Evolutionary conservation across 345 rosid species (phyloP).

Genomic region (Euphorbia lathyris): DNA sequence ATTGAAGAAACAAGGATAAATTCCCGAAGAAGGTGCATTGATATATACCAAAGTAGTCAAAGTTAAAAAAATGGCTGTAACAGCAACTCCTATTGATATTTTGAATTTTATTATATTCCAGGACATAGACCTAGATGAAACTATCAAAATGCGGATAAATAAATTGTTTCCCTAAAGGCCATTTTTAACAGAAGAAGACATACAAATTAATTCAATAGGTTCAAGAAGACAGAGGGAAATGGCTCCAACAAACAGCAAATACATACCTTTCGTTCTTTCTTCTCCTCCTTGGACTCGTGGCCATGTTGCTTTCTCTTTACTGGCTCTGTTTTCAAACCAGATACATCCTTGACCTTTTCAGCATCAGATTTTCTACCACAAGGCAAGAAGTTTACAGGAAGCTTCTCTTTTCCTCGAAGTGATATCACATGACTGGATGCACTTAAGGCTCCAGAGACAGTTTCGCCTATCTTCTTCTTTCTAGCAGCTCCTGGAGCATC

Average conservation of each 20-base stretch:
- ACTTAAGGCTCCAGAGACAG: slow-evolving; percentile 43
- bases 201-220: neutral
- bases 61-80: too few relatives aligned
- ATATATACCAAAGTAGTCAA: too few relatives aligned
- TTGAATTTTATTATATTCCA: too few relatives aligned
- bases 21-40: too few relatives aligned
- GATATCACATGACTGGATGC: slow-evolving; percentile 41
- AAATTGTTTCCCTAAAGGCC: neutral
- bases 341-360: slow-evolving; percentile 34
- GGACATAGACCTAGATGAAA: neutral
- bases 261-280: slow-evolving; percentile 78
- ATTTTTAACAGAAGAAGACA: neutral
- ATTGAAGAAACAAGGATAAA: too few relatives aligned
- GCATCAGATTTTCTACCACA: slow-evolving; percentile 29
- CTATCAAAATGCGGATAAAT: neutral
- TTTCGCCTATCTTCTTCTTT: slow-evolving; percentile 57
- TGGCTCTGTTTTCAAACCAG: slow-evolving; percentile 39
- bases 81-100: too few relatives aligned
- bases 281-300: slow-evolving; percentile 85
- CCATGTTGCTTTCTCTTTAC: slow-evolving; percentile 58
- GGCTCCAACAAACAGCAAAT: neutral
- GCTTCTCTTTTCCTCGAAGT: slow-evolving; percentile 70
- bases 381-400: slow-evolving; percentile 70
- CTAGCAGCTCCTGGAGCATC: slow-evolving; percentile 53
- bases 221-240: neutral